A percentile compares a stretch with the other conserved stretches of the same genome.
These are phyloP conservation scores for Hypholoma fasciculare DNA, from an alignment of 768 basidiomycete species.

Conservation along the genomic window DNA sequence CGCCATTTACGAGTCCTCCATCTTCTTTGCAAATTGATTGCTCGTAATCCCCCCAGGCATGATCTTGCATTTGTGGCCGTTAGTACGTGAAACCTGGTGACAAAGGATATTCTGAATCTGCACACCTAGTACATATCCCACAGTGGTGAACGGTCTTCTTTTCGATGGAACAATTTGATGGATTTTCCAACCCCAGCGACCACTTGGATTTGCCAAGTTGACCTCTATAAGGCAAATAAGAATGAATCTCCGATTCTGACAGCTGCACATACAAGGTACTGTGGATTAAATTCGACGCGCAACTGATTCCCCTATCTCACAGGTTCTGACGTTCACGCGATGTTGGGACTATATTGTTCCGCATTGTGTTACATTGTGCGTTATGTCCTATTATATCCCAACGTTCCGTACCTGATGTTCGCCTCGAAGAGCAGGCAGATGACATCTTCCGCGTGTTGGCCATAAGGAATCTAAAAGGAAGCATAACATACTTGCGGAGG, in stretches of 20 bases:
- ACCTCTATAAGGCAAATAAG: neutral
- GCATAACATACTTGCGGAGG: too few relatives aligned
- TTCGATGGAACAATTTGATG: neutral
- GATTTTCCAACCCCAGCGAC: neutral
- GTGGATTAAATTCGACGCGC: too few relatives aligned
- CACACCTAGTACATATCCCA: neutral
- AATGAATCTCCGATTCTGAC: neutral
- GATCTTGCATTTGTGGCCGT: neutral
- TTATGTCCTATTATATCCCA: too few relatives aligned
- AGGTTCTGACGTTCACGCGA: neutral
- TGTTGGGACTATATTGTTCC: neutral
- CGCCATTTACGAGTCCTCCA: neutral
- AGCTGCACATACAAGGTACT: neutral
- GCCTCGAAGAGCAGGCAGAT: neutral
- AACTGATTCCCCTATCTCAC: too few relatives aligned
- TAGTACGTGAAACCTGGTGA: neutral
- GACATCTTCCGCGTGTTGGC: neutral
- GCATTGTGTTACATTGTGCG: neutral
- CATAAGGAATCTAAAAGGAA: too few relatives aligned
- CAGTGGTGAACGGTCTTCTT: neutral
- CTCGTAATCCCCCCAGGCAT: too few relatives aligned
- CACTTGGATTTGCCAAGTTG: neutral
- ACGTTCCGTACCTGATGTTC: neutral
- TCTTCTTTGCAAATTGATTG: neutral
- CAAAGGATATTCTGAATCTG: too few relatives aligned